Conservation (phyloP, 1,139 yeast species). For the Hanseniaspora uvarum region DNA sequence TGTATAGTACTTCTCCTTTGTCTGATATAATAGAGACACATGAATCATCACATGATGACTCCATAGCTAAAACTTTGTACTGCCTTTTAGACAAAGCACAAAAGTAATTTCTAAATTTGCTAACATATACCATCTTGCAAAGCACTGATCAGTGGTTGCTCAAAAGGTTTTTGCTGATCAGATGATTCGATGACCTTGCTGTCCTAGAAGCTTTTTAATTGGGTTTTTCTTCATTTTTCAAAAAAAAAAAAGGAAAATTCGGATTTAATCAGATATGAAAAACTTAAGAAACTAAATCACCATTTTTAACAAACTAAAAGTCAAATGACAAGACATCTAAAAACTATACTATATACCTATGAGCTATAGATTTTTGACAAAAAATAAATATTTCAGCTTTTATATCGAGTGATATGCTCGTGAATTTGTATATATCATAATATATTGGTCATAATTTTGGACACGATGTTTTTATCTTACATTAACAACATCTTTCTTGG, state of each 20-base stretch:
- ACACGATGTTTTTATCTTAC: slow-evolving; percentile 27
- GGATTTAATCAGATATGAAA: neutral
- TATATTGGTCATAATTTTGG: neutral
- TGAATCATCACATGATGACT: slow-evolving; percentile 91
- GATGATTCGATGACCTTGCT: neutral
- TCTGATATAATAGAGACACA: slow-evolving; percentile 72
- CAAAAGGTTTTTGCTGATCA: too few relatives aligned
- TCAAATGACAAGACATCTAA: too few relatives aligned
- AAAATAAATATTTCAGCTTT: neutral
- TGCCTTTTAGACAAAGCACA: neutral
- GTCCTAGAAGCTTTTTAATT: neutral
- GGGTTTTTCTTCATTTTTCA: too few relatives aligned
- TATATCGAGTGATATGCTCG: neutral
- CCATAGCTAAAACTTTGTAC: slow-evolving; percentile 73
- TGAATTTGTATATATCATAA: neutral
- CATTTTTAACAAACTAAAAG: neutral
- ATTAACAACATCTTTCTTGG: slow-evolving; percentile 94
- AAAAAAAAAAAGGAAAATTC: neutral
- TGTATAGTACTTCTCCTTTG: slow-evolving; percentile 40
- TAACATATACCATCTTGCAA: neutral
- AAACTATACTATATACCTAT: too few relatives aligned
- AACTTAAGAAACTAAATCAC: neutral
- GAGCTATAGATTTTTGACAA: neutral
- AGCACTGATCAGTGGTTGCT: too few relatives aligned
- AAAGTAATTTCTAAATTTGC: neutral